These are phyloP conservation scores for Fusarium sp. DNA, from an alignment of 2,329 filamentous ascomycete genomes.

Conservation along the genomic window DNA sequence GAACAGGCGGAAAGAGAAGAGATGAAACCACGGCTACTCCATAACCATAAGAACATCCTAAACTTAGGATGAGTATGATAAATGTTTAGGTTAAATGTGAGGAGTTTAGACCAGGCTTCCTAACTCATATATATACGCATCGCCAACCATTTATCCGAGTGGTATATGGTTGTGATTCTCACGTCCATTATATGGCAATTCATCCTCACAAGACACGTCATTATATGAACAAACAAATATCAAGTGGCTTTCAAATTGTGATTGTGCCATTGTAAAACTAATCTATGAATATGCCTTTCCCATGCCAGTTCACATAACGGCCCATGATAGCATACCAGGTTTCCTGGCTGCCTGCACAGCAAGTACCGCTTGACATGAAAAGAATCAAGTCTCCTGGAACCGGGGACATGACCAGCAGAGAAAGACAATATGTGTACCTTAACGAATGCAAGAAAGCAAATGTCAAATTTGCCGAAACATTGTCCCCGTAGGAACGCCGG, in stretches of 20 bases:
- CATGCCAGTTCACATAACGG: conserved; percentile 12
- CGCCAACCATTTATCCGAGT: neutral
- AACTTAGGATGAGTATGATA: too few relatives aligned
- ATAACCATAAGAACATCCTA: neutral
- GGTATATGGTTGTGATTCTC: neutral
- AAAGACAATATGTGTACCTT: conserved; percentile 25
- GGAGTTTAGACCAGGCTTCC: neutral
- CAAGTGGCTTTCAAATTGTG: conserved; percentile 36
- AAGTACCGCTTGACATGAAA: conserved; percentile 19
- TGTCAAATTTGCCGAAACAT: conserved; percentile 45
- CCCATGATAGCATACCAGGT: conserved; percentile 10
- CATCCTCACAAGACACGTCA: neutral
- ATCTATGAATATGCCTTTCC: conserved; percentile 36
- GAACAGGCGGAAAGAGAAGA: neutral
- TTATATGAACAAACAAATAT: neutral
- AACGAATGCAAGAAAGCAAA: conserved; percentile 46
- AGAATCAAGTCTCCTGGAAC: neutral
- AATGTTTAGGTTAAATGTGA: neutral
- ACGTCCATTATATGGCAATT: too few relatives aligned
- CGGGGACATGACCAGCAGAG: conserved; percentile 9
- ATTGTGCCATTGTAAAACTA: conserved; percentile 47
- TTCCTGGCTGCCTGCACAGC: neutral
- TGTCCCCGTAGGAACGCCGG: conserved; percentile 41
- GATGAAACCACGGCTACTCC: neutral
- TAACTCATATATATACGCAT: neutral